Base-by-base conservation (phyloP, 2,329 filamentous ascomycete species). In the Decorospora gaudefroyi region DNA sequence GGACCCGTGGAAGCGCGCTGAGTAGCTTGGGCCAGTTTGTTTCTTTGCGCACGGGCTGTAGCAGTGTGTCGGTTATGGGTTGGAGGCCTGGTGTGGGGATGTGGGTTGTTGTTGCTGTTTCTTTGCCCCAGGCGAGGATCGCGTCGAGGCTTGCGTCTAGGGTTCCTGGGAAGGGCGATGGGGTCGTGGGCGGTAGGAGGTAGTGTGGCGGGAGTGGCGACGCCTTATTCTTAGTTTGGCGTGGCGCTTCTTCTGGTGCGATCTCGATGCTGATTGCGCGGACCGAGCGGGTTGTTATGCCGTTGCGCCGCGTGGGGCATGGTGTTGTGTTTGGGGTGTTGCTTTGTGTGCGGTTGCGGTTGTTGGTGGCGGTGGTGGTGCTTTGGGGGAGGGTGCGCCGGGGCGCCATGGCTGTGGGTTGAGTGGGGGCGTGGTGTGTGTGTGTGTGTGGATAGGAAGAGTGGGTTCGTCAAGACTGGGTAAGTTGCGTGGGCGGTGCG, bases 91-190 rank as follows among this genome's bases (percentile, higher is more conserved):
- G n/a, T n/a, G n/a, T n/a, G n/a, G n/a, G n/a, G n/a, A n/a, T n/a
- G n/a, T n/a, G n/a, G n/a, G n/a, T 15, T 19, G 1, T 22, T 30
- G 1, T 34, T 9, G 18, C 4, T 7, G 4, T 40, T 18, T 1
- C 7, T 16, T 6, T 37, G 2, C 42, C 38, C 30, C 56, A 64
- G 0, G 27, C 19, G 3, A 62, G 53, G 4, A 65, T 51, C 1
- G 57, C 51, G 17, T 65, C 58, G 1, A 65, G 52, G 3, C 51
- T 53, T 2, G 51, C 46, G 4, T 62, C 56, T 0, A 65, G 50
- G 0, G 46, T 59, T 18, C 64, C 60, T 1, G 26, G 2, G 42
- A 61, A 65, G 2, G 62, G 62, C 10, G 42, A 52, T 9, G 64
- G 64, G 4, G 51, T 7, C 1, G 58, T 59, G 2, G 60, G 61